Evolutionary conservation across 163 green algal species (phyloP), one percentile per base, ranked within the genome.

Genomic region (Volvox carteri): DNA sequence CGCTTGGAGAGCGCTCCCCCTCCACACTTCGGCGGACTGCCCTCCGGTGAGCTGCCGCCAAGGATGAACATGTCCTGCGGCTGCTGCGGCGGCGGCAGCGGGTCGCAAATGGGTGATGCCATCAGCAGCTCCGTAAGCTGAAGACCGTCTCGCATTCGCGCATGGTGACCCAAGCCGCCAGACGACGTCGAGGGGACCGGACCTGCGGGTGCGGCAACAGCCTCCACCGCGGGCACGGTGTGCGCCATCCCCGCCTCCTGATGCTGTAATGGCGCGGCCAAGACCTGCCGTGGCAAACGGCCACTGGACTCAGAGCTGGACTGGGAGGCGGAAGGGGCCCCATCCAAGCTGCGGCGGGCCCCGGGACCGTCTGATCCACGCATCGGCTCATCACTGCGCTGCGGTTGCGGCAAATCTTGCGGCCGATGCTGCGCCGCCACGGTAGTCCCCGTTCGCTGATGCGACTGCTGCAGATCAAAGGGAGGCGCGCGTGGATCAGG

Each of bases 31-130:
- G 67, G 70, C 70, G 70, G 70, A 33, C 70, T 78, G 70, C 39
- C 70, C 70, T 78, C 70, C 21, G 70, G 39, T 21, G 78, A 85
- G 56, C 54, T 58, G 78, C 56, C 37, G 39, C 37, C 56, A 18
- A 85, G 50, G 52, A 85, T 85, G 25, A 80, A 80, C 56, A 85
- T 72, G 35, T 85, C 76, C 5, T 85, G 50, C 8, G 37, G 60
- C 60, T 72, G 60, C 60, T 72, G 60, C 60, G 28, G 9, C 56
- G 14, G 56, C 56, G 28, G 56, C 16, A 35, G 14, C 30, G 67
- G 77, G 19, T 86, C 58, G 21, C 78, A 58, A 14, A 86, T 86
- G 58, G 78, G 78, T 28, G 78, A 77, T 33, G 78, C 78, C 78
- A 86, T 54, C 14, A 86, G 78, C 58, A 86, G 78, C 58, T 86